A percentile compares a stretch with the other conserved stretches of the same genome.
Evolutionary conservation across 306 rosid species (phyloP).

Genomic region (Macrotyloma uniflorum): DNA sequence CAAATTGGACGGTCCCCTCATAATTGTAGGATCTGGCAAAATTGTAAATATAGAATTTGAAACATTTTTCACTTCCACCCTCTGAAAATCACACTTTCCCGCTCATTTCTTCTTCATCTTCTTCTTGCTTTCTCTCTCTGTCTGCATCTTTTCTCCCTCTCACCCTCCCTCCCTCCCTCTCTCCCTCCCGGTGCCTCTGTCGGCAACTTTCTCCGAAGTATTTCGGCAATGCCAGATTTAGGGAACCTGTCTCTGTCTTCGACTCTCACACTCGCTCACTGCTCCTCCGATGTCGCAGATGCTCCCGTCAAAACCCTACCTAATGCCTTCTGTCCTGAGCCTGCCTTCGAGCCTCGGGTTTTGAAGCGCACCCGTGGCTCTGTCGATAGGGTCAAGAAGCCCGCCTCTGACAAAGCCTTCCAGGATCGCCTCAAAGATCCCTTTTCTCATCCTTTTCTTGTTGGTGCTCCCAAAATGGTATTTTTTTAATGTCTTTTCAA

Average conservation of each 20-base stretch:
- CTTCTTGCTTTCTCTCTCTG: neutral
- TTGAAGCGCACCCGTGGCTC: conserved; percentile 49
- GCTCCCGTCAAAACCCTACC: conserved; percentile 41
- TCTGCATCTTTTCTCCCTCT: neutral
- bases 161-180: too few species aligned
- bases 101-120: conserved; percentile 17
- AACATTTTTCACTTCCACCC: neutral
- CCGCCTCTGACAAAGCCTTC: conserved; percentile 43
- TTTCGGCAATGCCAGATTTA: conserved; percentile 67
- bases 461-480: conserved; percentile 69
- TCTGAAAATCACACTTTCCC: conserved; percentile 42
- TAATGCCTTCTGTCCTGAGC: conserved; percentile 11
- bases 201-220: conserved; percentile 5
- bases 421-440: conserved; percentile 59
- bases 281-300: conserved; percentile 35
- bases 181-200: neutral
- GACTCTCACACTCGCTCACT: conserved; percentile 42
- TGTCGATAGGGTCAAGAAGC: conserved; percentile 47
- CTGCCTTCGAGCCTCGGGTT: conserved; percentile 48
- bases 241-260: conserved; percentile 61
- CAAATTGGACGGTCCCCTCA: too few species aligned
- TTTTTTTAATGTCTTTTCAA: neutral
- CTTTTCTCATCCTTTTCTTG: conserved; percentile 74
- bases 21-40: neutral
- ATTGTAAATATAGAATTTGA: neutral